Percentiles rank a stretch among this genome's conserved stretches.
Evolutionary conservation across 2,329 filamentous ascomycete genomes (phyloP).

Genomic region (Trichoderma oligosporum): DNA sequence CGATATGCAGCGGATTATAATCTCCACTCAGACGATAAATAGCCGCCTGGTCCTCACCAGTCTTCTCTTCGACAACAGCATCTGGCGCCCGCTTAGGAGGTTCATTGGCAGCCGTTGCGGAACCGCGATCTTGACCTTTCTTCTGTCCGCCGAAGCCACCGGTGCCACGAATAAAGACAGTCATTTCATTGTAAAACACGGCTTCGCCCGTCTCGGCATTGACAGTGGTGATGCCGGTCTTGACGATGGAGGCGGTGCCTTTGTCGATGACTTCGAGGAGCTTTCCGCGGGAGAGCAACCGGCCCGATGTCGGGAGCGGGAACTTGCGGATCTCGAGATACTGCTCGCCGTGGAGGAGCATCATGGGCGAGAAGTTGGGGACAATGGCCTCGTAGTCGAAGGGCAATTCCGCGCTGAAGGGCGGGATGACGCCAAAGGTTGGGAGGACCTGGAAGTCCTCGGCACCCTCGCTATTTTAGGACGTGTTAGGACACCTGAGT

Average conservation of each 20-base stretch:
- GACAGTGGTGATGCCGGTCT: slow-evolving; percentile 75
- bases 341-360: slow-evolving; percentile 97
- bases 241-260: slow-evolving; percentile 80
- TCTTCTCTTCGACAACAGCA: slow-evolving; percentile 77
- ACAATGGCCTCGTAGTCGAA: slow-evolving; percentile 80
- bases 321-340: slow-evolving; percentile 92
- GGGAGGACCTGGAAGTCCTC: slow-evolving; percentile 93
- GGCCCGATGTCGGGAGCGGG: slow-evolving; percentile 81
- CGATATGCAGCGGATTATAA: slow-evolving; percentile 93
- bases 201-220: slow-evolving; percentile 82
- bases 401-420: slow-evolving; percentile 76
- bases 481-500: no score
- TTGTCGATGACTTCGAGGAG: slow-evolving; percentile 96
- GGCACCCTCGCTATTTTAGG: slow-evolving; percentile 62
- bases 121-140: slow-evolving; percentile 73
- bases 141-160: slow-evolving; percentile 84
- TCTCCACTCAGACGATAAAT: slow-evolving; percentile 92
- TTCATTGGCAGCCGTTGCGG: slow-evolving; percentile 73
- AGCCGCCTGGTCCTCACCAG: slow-evolving; percentile 85
- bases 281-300: slow-evolving; percentile 69
- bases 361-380: slow-evolving; percentile 96
- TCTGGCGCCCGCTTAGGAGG: slow-evolving; percentile 76
- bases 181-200: slow-evolving; percentile 94
- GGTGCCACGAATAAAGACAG: slow-evolving; percentile 85
- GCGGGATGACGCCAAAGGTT: slow-evolving; percentile 95